Conservation (phyloP, 768 basidiomycete species). For the Phaffia australis region DNA sequence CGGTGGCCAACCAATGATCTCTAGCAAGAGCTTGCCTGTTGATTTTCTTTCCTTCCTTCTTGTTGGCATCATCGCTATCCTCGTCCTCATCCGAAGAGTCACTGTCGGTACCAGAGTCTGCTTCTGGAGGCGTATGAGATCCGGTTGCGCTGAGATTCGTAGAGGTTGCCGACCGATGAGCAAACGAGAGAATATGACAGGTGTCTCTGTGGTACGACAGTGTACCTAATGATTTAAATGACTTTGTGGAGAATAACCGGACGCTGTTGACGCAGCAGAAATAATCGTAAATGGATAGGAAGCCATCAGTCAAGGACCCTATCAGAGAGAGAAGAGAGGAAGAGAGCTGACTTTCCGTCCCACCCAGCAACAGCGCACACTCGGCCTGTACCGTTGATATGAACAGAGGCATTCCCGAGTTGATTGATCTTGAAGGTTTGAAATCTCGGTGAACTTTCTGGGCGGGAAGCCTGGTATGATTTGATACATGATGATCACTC, state of each 20-base stretch:
- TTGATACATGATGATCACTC: not conserved
- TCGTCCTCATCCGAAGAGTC: slow-evolving; percentile 44
- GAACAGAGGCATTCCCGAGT: slow-evolving; percentile 67
- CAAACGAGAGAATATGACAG: slow-evolving; percentile 67
- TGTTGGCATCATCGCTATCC: slow-evolving; percentile 41
- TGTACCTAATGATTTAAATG: slow-evolving; percentile 71
- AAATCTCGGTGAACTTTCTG: not conserved
- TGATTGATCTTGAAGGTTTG: slow-evolving; percentile 47
- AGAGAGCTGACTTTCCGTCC: slow-evolving; percentile 71
- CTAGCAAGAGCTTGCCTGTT: too few relatives aligned
- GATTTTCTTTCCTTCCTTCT: slow-evolving; percentile 42
- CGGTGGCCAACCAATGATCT: slow-evolving; percentile 51
- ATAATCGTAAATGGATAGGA: not conserved
- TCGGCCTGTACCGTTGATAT: slow-evolving; percentile 60
- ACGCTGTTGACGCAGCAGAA: slow-evolving; percentile 44
- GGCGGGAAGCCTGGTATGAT: not conserved
- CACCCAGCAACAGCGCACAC: slow-evolving; percentile 85
- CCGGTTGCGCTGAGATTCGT: not conserved
- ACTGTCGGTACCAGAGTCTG: slow-evolving; percentile 30
- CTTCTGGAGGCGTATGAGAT: not conserved
- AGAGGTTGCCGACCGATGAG: slow-evolving; percentile 30
- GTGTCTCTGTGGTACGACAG: slow-evolving; percentile 68
- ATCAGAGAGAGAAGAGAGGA: not conserved
- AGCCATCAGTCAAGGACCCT: not conserved
- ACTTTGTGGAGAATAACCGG: slow-evolving; percentile 68